Evolutionary conservation across 495 filamentous ascomycete genomes (phyloP), one percentile per base, ranked within the genome.

Genomic region (Hypoxylon intermedium): DNA sequence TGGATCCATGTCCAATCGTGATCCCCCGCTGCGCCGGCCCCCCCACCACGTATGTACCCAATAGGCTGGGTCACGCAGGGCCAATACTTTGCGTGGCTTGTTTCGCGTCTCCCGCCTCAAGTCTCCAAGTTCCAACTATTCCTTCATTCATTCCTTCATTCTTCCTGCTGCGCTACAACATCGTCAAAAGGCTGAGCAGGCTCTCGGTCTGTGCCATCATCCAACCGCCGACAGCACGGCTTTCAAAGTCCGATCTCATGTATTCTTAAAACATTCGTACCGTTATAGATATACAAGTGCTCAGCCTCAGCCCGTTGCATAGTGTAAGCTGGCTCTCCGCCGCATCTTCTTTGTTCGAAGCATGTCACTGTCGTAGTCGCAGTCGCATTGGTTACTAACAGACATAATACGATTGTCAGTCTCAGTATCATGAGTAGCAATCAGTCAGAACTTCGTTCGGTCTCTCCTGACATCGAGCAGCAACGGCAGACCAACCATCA

Each of bases 381-480:
- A n/a, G n/a, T 30, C 26, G 4, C 30, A 7, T 38, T 18, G 18
- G 34, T 53, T 26, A 48, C 60, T 58, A 53, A 63, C 33, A 24
- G 9, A 3, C 6, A 38, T 19, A 11, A 7, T 40, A 19, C 28
- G 4, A 52, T 31, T 6, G 28, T 40, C 47, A 65, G 56, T 48
- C 20, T n/a, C 33, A 18, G 16, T 53, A 60, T 49, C 48, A 71
- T 71, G 68, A 68, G 68, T 65, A 53, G 23, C 55, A 60, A 59
- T 53, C 58, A 57, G 20, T 43, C 53, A 60, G 55, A 60, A 44
- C 40, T 26, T 37, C 61, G 58, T 19, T 46, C 65, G 9, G 46
- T 55, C 33, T 63, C 58, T 45, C 47, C 66, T 56, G 69, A 71
- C 52, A 50, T 67, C 48, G 67, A 67, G 60, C 57, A 60, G 36